Percentiles rank a stretch among this genome's conserved stretches.
These are phyloP conservation scores for Davidsoniella virescens DNA, from an alignment of 2,329 filamentous ascomycete species.

Conservation along the genomic window DNA sequence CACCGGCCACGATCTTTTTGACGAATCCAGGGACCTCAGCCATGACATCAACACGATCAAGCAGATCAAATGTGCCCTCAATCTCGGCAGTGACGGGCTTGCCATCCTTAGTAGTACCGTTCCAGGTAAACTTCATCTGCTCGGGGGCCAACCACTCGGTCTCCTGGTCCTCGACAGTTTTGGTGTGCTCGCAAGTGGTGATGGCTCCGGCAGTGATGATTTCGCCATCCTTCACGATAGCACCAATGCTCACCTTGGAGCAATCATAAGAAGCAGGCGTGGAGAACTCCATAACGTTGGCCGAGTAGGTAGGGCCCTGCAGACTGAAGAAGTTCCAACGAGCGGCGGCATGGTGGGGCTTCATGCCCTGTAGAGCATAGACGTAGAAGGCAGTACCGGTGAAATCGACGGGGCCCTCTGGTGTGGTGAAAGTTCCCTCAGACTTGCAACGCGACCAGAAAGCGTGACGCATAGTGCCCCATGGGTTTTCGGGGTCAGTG, in stretches of 20 bases:
- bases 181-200: conserved; percentile 52
- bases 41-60: conserved; percentile 83
- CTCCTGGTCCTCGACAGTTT: conserved; percentile 53
- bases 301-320: conserved; percentile 73
- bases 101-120: conserved; percentile 59
- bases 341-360: conserved; percentile 87
- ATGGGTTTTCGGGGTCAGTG: conserved; percentile 70
- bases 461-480: conserved; percentile 80
- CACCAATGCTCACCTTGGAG: conserved; percentile 69
- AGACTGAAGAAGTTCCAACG: conserved; percentile 91
- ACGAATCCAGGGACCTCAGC: conserved; percentile 89
- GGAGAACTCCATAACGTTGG: conserved; percentile 87
- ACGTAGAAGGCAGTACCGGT: conserved; percentile 65
- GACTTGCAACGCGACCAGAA: conserved; percentile 85
- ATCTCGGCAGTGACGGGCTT: conserved; percentile 54
- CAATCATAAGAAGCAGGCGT: conserved; percentile 86
- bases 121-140: conserved; percentile 60
- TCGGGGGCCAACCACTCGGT: conserved; percentile 84
- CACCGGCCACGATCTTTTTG: conserved; percentile 78
- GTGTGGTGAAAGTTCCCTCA: conserved; percentile 71
- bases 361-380: conserved; percentile 92
- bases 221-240: conserved; percentile 64
- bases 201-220: conserved; percentile 56
- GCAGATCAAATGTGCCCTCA: conserved; percentile 47
- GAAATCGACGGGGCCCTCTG: conserved; percentile 67